Evolutionary conservation across 805 yeast species (phyloP).

Genomic region (Nakazawaea ernobii): DNA sequence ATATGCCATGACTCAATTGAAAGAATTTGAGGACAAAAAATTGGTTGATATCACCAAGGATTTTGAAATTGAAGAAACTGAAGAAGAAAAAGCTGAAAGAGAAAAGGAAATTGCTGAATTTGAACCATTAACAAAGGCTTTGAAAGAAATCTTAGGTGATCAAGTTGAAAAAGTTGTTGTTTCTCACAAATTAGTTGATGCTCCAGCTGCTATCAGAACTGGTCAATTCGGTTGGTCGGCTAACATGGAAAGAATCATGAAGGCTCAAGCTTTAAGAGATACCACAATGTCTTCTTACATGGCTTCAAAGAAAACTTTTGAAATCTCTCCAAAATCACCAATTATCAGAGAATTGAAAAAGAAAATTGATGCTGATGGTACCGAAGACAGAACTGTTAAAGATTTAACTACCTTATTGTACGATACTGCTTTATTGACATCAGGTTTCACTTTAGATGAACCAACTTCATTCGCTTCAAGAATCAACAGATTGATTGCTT

Average conservation of each 20-base stretch:
- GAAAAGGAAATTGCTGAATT: slow-evolving; percentile 89
- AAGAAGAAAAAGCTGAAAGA: slow-evolving; percentile 92
- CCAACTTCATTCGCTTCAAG: slow-evolving; percentile 96
- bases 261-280: slow-evolving; percentile 99
- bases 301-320: slow-evolving; percentile 99
- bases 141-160: slow-evolving; percentile 96
- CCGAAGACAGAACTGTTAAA: slow-evolving; percentile 97
- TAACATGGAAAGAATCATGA: slow-evolving; percentile 99
- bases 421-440: slow-evolving; percentile 97
- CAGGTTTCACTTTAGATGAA: slow-evolving; percentile 98
- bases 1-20: slow-evolving; percentile 98
- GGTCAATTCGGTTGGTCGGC: slow-evolving; percentile 99
- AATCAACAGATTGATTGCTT: slow-evolving; percentile 95
- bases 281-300: slow-evolving; percentile 98
- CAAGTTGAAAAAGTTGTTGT: slow-evolving; percentile 99
- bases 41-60: slow-evolving; percentile 98
- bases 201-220: slow-evolving; percentile 99
- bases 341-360: slow-evolving; percentile 93
- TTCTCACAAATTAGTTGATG: slow-evolving; percentile 93
- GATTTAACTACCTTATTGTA: slow-evolving; percentile 93
- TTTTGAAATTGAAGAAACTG: slow-evolving; percentile 97
- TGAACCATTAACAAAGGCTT: slow-evolving; percentile 90
- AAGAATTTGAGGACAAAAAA: slow-evolving; percentile 99
- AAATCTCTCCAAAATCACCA: slow-evolving; percentile 94
- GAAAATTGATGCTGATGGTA: slow-evolving; percentile 96